A percentile compares a stretch with the other conserved stretches of the same genome.
These are phyloP conservation scores for Wickerhamiella qilinensis DNA, from an alignment of 805 yeast genomes.

Conservation along the genomic window DNA sequence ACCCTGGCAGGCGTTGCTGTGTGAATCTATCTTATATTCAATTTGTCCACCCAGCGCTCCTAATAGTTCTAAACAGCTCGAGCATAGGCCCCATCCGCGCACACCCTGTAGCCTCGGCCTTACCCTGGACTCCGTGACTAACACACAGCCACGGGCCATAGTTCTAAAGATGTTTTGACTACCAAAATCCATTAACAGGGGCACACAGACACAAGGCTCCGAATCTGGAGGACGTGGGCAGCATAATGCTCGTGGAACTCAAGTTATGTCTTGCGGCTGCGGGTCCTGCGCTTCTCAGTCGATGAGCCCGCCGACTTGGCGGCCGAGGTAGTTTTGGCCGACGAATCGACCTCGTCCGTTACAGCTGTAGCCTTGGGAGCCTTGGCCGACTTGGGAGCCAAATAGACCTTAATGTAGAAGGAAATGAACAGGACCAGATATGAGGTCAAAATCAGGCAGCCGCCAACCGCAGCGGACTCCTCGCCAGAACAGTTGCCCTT, in stretches of 20 bases:
- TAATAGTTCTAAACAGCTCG: too few relatives aligned
- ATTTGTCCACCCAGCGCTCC: too few relatives aligned
- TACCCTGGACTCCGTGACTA: too few relatives aligned
- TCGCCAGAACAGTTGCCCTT: constrained; percentile 80
- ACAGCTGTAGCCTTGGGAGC: constrained; percentile 7
- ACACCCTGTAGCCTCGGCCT: too few relatives aligned
- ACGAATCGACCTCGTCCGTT: neutral
- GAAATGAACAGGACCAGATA: constrained; percentile 82
- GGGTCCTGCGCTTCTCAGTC: constrained; percentile 1
- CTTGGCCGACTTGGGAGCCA: constrained; percentile 21
- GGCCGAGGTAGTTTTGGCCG: constrained; percentile 1
- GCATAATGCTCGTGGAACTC: neutral
- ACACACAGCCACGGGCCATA: too few relatives aligned
- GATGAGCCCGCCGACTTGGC: constrained; percentile 1
- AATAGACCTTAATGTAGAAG: constrained; percentile 80
- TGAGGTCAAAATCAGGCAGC: constrained; percentile 74
- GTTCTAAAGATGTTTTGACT: too few relatives aligned
- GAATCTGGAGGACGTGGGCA: neutral
- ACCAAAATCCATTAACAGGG: too few relatives aligned
- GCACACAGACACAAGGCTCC: too few relatives aligned
- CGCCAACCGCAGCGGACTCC: constrained; percentile 83
- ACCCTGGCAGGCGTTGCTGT: too few relatives aligned
- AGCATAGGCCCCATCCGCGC: too few relatives aligned
- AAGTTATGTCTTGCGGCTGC: constrained; percentile 2
- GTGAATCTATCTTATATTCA: too few relatives aligned